Evolutionary conservation across 306 rosid genomes (phyloP).

Genomic region (Citrullus amarus): DNA sequence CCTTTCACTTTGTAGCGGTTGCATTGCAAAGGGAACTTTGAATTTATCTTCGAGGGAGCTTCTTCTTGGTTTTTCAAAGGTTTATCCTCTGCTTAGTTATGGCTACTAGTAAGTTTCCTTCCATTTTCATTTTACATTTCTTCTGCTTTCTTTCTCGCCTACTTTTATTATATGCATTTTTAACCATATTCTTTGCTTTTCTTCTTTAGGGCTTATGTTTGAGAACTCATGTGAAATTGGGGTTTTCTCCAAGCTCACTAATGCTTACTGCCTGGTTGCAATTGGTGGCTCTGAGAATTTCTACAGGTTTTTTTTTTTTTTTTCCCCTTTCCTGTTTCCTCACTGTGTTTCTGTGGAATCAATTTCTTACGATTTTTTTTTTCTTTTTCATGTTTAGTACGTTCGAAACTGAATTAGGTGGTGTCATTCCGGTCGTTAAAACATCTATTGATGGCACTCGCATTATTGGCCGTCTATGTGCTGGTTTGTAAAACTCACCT

Average conservation of each 20-base stretch:
- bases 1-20: no score
- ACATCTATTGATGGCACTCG: constrained; percentile 82
- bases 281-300: constrained; percentile 94
- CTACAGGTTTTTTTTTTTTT: constrained; percentile 39
- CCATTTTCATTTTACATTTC: no score
- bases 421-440: constrained; percentile 73
- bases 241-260: constrained; percentile 90
- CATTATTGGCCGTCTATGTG: constrained; percentile 87
- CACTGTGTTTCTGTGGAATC: neutral
- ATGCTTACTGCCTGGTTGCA: constrained; percentile 90
- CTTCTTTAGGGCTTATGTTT: constrained; percentile 61
- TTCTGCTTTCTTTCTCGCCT: neutral
- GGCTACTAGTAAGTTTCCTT: neutral
- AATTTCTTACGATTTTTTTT: neutral
- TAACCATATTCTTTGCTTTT: neutral
- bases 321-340: neutral
- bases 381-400: constrained; percentile 26
- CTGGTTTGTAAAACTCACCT: constrained; percentile 28
- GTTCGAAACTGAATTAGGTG: constrained; percentile 72
- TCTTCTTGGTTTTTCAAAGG: no score
- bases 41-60: no score
- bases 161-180: neutral
- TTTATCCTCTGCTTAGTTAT: no score
- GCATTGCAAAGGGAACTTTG: no score
- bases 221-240: constrained; percentile 89